phyloP scores from a whole-genome alignment of 805 yeast species.

The Candida sonorensis region DNA sequence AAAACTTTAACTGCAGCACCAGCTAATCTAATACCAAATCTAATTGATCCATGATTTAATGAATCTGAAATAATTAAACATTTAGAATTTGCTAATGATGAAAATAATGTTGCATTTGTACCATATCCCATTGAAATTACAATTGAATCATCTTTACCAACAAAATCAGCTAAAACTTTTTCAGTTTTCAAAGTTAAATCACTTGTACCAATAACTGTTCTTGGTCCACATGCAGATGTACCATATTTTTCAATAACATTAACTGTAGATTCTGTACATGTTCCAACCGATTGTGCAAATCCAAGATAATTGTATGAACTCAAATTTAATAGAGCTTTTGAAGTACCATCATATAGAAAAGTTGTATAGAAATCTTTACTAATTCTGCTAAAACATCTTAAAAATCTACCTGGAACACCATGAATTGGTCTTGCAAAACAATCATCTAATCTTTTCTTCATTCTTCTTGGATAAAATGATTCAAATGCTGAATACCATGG shows the following conservation, averaged over 20 bases:
- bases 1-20: constrained; percentile 91
- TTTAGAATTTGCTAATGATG: constrained; percentile 76
- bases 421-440: constrained; percentile 95
- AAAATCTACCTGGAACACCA: constrained; percentile 94
- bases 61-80: constrained; percentile 92
- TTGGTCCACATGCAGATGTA: constrained; percentile 70
- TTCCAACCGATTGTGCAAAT: constrained; percentile 91
- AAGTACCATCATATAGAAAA: constrained; percentile 70
- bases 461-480: constrained; percentile 85
- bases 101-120: constrained; percentile 84
- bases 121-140: constrained; percentile 93
- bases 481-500: constrained; percentile 95
- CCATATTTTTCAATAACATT: constrained; percentile 63
- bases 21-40: constrained; percentile 88
- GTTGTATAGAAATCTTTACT: constrained; percentile 58
- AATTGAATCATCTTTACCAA: constrained; percentile 85
- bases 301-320: constrained; percentile 93
- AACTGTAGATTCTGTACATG: constrained; percentile 76
- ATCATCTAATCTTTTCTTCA: constrained; percentile 86
- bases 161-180: constrained; percentile 68
- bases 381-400: constrained; percentile 72
- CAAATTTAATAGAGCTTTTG: constrained; percentile 74
- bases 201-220: constrained; percentile 67
- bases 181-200: constrained; percentile 74
- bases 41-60: constrained; percentile 89